Evolutionary conservation across 1,284 basidiomycete species (phyloP).

Genomic region (Ceratobasidium papillatum): DNA sequence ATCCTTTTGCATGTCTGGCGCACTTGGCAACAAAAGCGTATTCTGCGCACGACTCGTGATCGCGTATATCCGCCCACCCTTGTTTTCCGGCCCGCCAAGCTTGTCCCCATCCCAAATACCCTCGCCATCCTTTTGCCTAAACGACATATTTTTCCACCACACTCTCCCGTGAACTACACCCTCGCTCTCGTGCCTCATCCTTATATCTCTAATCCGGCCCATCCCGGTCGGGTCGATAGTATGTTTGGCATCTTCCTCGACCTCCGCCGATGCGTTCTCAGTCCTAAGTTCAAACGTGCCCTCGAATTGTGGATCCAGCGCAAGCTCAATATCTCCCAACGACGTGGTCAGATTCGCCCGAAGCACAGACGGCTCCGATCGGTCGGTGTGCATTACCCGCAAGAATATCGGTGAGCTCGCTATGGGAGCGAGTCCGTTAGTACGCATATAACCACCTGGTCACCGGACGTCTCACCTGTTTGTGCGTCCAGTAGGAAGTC

Average conservation of each 20-base stretch:
- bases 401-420: constrained; percentile 40
- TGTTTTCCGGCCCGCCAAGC: neutral
- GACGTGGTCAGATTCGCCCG: constrained; percentile 26
- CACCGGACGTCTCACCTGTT: constrained; percentile 15
- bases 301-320: constrained; percentile 25
- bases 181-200: constrained; percentile 2
- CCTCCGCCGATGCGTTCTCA: constrained; percentile 11
- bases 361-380: constrained; percentile 23
- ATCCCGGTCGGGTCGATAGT: constrained; percentile 26
- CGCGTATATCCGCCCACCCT: constrained; percentile 2
- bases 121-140: constrained; percentile 18
- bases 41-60: constrained; percentile 10
- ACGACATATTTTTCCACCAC: constrained; percentile 28
- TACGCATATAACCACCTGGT: constrained; percentile 23
- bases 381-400: constrained; percentile 32
- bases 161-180: constrained; percentile 5
- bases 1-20: neutral
- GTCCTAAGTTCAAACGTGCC: constrained; percentile 31
- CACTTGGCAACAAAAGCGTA: constrained; percentile 29
- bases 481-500: constrained; percentile 32
- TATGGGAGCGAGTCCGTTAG: neutral
- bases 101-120: constrained; percentile 32
- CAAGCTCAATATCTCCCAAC: constrained; percentile 26
- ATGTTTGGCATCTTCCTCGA: constrained; percentile 26
- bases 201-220: constrained; percentile 12